Evolutionary conservation across 192 early-diverging fungal genomes (phyloP).

Genomic region (Fimicolochytrium jonesii): DNA sequence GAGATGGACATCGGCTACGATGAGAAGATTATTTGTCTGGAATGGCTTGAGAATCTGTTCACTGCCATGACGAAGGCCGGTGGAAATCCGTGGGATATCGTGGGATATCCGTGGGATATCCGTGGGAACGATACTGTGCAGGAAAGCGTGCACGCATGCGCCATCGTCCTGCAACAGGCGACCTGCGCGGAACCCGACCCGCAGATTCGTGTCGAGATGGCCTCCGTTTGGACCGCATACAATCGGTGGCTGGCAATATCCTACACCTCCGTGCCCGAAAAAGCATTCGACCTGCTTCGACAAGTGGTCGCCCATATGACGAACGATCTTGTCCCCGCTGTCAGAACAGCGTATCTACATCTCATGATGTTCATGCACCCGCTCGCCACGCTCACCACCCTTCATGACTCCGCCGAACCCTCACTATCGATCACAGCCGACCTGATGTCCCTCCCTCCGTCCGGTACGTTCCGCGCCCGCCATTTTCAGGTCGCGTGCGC

Average conservation of each 20-base stretch:
- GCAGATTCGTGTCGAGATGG: slow-evolving; percentile 23
- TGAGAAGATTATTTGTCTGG: background rate
- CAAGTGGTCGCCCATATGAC: background rate
- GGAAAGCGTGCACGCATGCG: background rate
- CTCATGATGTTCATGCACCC: background rate
- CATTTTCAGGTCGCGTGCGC: slow-evolving; percentile 62
- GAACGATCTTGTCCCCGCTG: background rate
- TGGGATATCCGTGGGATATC: no score
- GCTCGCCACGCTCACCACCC: background rate
- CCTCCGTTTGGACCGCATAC: slow-evolving; percentile 21
- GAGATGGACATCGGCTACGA: background rate
- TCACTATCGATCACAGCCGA: background rate
- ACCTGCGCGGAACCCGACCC: slow-evolving; percentile 27
- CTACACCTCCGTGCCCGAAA: no score
- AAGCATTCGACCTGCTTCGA: no score
- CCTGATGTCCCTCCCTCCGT: slow-evolving; percentile 42
- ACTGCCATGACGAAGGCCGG: background rate
- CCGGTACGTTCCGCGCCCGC: slow-evolving; percentile 57
- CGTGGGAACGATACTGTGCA: no score
- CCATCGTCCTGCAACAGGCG: no score
- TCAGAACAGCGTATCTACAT: background rate
- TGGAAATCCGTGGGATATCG: background rate
- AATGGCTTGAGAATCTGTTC: slow-evolving; percentile 4
- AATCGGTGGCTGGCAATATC: background rate
- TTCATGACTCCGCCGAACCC: background rate